A percentile compares a stretch with the other conserved stretches of the same genome.
Evolutionary conservation across 192 early-diverging fungal species (phyloP).

Genomic region (Linnemannia schmuckeri): DNA sequence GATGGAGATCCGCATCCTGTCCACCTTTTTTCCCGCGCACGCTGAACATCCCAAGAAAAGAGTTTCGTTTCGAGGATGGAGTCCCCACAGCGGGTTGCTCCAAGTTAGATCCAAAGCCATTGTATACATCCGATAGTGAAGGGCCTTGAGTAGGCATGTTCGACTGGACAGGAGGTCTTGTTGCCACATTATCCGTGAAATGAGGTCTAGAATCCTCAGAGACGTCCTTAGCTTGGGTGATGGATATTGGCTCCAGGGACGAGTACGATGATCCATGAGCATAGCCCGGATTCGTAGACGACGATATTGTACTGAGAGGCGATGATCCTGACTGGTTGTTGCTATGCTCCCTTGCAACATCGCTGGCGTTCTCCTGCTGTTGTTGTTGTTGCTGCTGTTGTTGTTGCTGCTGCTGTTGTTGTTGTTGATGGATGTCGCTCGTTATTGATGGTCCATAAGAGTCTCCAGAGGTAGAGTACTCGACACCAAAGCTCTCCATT

Average conservation of each 20-base stretch:
- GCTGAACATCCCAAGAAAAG: conserved; percentile 41
- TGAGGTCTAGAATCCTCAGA: conserved; percentile 17
- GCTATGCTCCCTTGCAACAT: neutral
- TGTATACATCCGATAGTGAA: neutral
- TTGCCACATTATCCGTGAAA: neutral
- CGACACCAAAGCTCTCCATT: conserved; percentile 21
- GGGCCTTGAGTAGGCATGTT: neutral
- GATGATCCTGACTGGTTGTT: neutral
- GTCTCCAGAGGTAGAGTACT: conserved; percentile 4
- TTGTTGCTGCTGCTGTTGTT: neutral
- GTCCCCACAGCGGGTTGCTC: neutral
- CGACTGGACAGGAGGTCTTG: neutral
- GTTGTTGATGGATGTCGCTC: neutral
- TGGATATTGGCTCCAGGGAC: conserved; percentile 4
- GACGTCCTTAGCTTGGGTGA: conserved; percentile 2
- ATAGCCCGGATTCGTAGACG: neutral
- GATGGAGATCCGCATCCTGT: conserved; percentile 1
- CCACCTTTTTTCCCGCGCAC: conserved; percentile 32
- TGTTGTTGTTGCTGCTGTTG: neutral
- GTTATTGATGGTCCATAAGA: neutral
- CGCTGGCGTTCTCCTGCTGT: neutral
- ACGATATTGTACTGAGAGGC: conserved; percentile 34
- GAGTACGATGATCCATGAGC: conserved; percentile 14
- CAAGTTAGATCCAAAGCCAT: neutral
- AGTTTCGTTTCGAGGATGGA: conserved; percentile 26